A percentile compares a stretch with the other conserved stretches of the same genome.
Conservation (phyloP, 768 basidiomycete genomes). For the Calocybe cyanea region DNA sequence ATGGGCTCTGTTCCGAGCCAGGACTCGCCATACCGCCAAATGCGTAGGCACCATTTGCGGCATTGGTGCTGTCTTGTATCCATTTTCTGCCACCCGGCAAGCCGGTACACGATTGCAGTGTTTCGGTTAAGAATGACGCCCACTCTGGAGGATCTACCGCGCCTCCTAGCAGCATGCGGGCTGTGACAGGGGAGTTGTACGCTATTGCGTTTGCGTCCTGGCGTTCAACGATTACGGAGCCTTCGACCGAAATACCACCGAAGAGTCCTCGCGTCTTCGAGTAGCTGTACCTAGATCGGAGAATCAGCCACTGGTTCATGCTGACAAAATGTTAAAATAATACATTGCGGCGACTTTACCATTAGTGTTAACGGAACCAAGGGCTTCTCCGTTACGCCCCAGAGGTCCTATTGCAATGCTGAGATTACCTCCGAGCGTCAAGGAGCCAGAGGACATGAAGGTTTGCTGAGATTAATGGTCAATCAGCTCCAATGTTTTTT, state of each 20-base stretch:
- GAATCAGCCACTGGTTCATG: neutral
- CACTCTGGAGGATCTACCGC: conserved; percentile 70
- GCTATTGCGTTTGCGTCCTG: conserved; percentile 90
- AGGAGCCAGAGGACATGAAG: conserved; percentile 92
- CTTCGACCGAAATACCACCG: conserved; percentile 86
- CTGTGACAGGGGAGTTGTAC: conserved; percentile 70
- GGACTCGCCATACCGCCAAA: conserved; percentile 56
- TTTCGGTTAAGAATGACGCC: conserved; percentile 71
- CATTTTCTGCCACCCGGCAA: conserved; percentile 65
- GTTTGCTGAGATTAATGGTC: conserved; percentile 43
- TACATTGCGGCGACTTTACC: conserved; percentile 93
- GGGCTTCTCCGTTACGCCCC: conserved; percentile 93
- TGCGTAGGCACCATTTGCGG: conserved; percentile 43
- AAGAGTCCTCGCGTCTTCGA: conserved; percentile 92
- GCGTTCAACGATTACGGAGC: conserved; percentile 89
- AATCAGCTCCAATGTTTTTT: neutral
- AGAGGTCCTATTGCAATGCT: conserved; percentile 89
- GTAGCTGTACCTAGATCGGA: conserved; percentile 69
- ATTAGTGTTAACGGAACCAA: conserved; percentile 74
- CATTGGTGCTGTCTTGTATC: conserved; percentile 47
- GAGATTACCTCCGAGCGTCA: conserved; percentile 89
- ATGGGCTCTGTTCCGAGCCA: conserved; percentile 27
- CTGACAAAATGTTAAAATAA: conserved; percentile 1
- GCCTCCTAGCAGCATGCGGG: conserved; percentile 79
- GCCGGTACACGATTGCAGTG: conserved; percentile 70